These are phyloP conservation scores for Dendrobium nobile DNA, from an alignment of 106 monocot genomes.

Conservation along the genomic window DNA sequence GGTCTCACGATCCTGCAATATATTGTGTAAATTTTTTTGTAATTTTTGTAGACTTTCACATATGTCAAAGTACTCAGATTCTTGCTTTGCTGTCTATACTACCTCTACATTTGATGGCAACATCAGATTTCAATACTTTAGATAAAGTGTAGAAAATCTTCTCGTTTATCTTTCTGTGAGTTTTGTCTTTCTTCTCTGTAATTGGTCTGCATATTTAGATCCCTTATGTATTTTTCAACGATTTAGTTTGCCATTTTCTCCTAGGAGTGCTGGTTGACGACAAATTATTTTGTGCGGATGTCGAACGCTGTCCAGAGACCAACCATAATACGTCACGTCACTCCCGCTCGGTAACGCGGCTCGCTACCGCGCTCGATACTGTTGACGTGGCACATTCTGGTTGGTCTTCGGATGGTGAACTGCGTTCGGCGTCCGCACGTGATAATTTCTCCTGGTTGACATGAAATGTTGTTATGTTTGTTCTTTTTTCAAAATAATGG, in stretches of 20 bases:
- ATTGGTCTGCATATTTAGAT: not conserved
- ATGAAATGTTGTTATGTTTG: not conserved
- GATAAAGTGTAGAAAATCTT: not conserved
- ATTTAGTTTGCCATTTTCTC: not conserved
- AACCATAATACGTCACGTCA: no score
- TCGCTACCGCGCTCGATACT: no score
- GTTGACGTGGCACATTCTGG: no score
- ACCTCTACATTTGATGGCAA: not conserved
- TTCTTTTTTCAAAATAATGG: not conserved
- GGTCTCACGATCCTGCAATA: not conserved
- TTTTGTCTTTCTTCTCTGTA: not conserved
- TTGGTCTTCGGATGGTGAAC: no score
- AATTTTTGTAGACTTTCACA: not conserved
- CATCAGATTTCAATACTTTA: not conserved
- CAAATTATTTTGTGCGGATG: no score
- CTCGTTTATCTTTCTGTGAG: not conserved
- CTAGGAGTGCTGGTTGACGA: not conserved
- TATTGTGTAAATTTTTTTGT: no score
- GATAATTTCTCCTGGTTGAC: not conserved
- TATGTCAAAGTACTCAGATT: not conserved
- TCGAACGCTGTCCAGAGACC: no score
- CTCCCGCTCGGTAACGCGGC: no score
- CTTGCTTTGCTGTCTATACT: not conserved
- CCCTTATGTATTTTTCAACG: not conserved
- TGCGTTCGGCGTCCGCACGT: no score